Evolutionary conservation across 108 stramenopile species (phyloP).

Genomic region (Cyclostephanos invisitatus): DNA sequence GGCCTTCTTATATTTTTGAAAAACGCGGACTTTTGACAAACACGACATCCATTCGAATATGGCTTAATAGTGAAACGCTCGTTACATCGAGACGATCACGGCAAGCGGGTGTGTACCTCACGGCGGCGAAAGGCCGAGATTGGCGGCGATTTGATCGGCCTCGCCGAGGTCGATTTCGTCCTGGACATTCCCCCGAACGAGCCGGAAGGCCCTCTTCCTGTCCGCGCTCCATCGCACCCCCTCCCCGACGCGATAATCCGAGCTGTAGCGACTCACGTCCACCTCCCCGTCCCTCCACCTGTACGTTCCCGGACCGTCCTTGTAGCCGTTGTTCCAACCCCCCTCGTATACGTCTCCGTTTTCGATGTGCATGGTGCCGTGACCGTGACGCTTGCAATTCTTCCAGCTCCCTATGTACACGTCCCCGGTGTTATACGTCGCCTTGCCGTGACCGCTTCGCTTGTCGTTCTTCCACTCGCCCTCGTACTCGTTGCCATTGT

Average conservation of each 20-base stretch:
- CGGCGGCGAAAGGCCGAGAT: slow-evolving; percentile 34
- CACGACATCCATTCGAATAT: background rate
- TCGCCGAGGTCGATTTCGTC: slow-evolving; percentile 42
- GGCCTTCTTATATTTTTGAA: no score
- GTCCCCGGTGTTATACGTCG: slow-evolving; percentile 37
- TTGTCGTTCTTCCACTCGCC: slow-evolving; percentile 51
- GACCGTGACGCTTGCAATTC: slow-evolving; percentile 44
- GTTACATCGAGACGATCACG: background rate
- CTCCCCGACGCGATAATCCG: slow-evolving; percentile 53
- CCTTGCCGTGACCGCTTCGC: slow-evolving; percentile 44
- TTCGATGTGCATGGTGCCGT: slow-evolving; percentile 47
- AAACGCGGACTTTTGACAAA: no score
- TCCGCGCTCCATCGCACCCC: slow-evolving; percentile 55
- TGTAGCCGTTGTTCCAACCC: slow-evolving; percentile 41
- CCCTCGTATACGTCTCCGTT: slow-evolving; percentile 57
- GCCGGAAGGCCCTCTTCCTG: slow-evolving; percentile 44
- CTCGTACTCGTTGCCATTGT: slow-evolving; percentile 50
- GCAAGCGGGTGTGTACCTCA: background rate
- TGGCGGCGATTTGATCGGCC: slow-evolving; percentile 39
- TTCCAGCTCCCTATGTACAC: slow-evolving; percentile 45
- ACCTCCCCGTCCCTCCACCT: slow-evolving; percentile 55
- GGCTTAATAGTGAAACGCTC: no score
- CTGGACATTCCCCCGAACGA: slow-evolving; percentile 48
- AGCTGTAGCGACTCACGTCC: slow-evolving; percentile 47
- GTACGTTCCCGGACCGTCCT: slow-evolving; percentile 53